These are phyloP conservation scores for Verticillium klebahnii DNA, from an alignment of 2,329 filamentous ascomycete species.

Conservation along the genomic window DNA sequence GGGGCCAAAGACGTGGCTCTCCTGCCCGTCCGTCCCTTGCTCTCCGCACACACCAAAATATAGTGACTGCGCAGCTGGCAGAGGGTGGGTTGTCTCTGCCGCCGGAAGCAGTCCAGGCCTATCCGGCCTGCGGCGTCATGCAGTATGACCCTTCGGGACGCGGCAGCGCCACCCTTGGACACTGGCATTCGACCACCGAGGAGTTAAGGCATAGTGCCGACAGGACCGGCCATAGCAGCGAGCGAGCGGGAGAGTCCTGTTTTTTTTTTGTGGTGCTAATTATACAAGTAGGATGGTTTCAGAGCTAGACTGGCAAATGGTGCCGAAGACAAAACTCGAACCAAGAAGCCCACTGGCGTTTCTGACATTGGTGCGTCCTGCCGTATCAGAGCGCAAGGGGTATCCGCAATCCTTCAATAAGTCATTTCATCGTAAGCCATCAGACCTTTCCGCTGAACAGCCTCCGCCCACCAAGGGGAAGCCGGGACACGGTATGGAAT, in stretches of 20 bases:
- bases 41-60: not conserved
- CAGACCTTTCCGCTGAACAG: not conserved
- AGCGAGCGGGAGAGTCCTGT: not conserved
- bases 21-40: not conserved
- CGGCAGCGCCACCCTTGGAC: not conserved
- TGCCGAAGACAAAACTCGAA: too few relatives aligned
- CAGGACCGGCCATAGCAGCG: not conserved
- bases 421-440: not conserved
- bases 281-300: not conserved
- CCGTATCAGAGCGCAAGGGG: conserved; percentile 1
- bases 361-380: too few relatives aligned
- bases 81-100: not conserved
- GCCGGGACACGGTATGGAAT: too few relatives aligned
- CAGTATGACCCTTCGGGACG: not conserved
- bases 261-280: not conserved
- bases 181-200: not conserved
- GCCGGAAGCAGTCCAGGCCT: not conserved
- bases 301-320: too few relatives aligned
- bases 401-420: conserved; percentile 5
- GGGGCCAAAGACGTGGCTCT: not conserved
- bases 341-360: not conserved
- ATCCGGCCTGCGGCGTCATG: not conserved
- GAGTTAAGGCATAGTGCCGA: not conserved
- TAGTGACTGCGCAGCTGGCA: not conserved
- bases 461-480: not conserved